A percentile compares a stretch with the other conserved stretches of the same genome.
Conservation (phyloP, 306 rosid genomes). For the Trifolium dubium region DNA sequence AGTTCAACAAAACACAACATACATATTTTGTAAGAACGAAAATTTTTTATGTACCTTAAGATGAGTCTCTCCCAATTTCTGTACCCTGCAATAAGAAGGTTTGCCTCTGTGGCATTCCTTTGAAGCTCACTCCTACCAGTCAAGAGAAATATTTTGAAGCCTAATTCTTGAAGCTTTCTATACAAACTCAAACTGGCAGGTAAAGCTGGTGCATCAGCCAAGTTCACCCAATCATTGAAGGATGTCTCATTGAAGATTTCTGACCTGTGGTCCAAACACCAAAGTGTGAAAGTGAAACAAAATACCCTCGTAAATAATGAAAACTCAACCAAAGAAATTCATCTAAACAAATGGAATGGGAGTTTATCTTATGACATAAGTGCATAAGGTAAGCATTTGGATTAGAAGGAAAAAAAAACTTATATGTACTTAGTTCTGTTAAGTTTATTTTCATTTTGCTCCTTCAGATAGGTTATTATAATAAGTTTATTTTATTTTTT, state of each 20-base stretch:
- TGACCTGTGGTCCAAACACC: constrained; percentile 49
- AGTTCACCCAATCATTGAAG: constrained; percentile 72
- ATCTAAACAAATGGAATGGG: neutral
- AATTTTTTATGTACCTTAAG: constrained; percentile 61
- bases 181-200: constrained; percentile 66
- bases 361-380: neutral
- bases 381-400: neutral
- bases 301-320: neutral
- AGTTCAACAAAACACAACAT: constrained; percentile 23
- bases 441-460: too few relatives aligned
- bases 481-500: too few relatives aligned
- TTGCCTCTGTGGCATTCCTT: constrained; percentile 60
- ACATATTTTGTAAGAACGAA: constrained; percentile 1
- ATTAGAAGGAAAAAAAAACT: neutral
- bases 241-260: constrained; percentile 54
- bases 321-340: constrained; percentile 15
- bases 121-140: constrained; percentile 81
- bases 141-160: constrained; percentile 67
- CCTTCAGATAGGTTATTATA: too few relatives aligned
- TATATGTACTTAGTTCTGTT: too few relatives aligned
- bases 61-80: constrained; percentile 72
- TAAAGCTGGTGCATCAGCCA: constrained; percentile 74
- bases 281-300: constrained; percentile 43
- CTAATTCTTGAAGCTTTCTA: constrained; percentile 54
- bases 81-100: constrained; percentile 68